These are phyloP conservation scores for Pisolithus tinctorius DNA, from an alignment of 768 basidiomycete species.

Conservation along the genomic window DNA sequence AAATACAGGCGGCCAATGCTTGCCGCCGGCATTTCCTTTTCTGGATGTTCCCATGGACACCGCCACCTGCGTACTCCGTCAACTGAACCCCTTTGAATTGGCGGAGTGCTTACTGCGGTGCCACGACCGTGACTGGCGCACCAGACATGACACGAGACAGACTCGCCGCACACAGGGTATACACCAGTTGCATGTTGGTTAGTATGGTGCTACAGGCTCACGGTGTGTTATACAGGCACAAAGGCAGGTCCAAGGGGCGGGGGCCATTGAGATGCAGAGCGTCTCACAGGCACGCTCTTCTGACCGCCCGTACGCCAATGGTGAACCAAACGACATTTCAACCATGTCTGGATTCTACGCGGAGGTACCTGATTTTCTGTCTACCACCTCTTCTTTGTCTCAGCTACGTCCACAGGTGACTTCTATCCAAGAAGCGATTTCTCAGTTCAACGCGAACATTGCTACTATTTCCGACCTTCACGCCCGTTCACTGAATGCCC, in stretches of 20 bases:
- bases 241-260: constrained; percentile 31
- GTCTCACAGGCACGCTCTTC: constrained; percentile 7
- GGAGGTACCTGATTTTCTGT: constrained; percentile 15
- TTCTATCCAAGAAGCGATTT: constrained; percentile 41
- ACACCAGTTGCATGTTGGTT: too few species aligned
- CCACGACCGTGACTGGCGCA: not conserved
- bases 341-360: constrained; percentile 29
- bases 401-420: constrained; percentile 30
- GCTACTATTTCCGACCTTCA: constrained; percentile 42
- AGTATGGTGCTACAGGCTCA: constrained; percentile 20
- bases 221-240: constrained; percentile 56
- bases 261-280: constrained; percentile 21
- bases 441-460: constrained; percentile 40
- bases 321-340: constrained; percentile 11
- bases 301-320: constrained; percentile 2
- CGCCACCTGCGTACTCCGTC: too few species aligned
- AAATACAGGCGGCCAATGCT: constrained; percentile 21
- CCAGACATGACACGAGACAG: constrained; percentile 57
- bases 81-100: too few species aligned
- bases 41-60: too few species aligned
- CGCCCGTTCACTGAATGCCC: constrained; percentile 42
- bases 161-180: constrained; percentile 77
- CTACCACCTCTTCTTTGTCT: not conserved
- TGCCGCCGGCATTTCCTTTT: not conserved
- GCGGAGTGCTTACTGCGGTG: too few species aligned